These are phyloP conservation scores for Aspergillus clavatus DNA, from an alignment of 2,329 filamentous ascomycete genomes.

Conservation along the genomic window DNA sequence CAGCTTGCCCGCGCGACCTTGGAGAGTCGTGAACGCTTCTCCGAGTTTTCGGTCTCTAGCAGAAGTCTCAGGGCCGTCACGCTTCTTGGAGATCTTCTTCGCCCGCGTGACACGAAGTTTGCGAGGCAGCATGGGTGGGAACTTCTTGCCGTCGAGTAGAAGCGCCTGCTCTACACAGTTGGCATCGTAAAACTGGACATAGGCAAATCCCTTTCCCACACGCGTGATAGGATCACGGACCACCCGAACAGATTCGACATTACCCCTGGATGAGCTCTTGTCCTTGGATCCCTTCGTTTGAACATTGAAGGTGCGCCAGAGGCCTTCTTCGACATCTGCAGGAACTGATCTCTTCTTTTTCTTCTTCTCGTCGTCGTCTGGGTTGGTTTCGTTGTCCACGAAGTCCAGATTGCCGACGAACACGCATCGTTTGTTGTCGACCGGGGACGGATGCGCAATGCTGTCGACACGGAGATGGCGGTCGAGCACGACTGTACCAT, in stretches of 20 bases:
- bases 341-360: slow-evolving; percentile 71
- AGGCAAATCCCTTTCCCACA: slow-evolving; percentile 94
- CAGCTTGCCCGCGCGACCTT: slow-evolving; percentile 36
- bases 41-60: slow-evolving; percentile 21
- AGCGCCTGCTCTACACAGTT: slow-evolving; percentile 90
- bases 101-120: slow-evolving; percentile 81
- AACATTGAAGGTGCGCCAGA: slow-evolving; percentile 41
- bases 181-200: slow-evolving; percentile 89
- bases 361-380: slow-evolving; percentile 57
- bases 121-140: slow-evolving; percentile 88
- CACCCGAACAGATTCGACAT: slow-evolving; percentile 88
- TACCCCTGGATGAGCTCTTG: slow-evolving; percentile 55
- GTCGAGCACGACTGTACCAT: slow-evolving; percentile 76
- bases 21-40: slow-evolving; percentile 31
- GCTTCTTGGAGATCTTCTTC: slow-evolving; percentile 58
- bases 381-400: slow-evolving; percentile 79
- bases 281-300: slow-evolving; percentile 29
- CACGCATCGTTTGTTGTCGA: slow-evolving; percentile 83
- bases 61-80: slow-evolving; percentile 13
- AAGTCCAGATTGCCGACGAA: slow-evolving; percentile 97
- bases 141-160: slow-evolving; percentile 83
- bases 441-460: slow-evolving; percentile 77
- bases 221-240: slow-evolving; percentile 84
- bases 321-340: slow-evolving; percentile 84
- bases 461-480: slow-evolving; percentile 88